Conservation (phyloP, 1,284 basidiomycete genomes). For the Leccinum solheimii region DNA sequence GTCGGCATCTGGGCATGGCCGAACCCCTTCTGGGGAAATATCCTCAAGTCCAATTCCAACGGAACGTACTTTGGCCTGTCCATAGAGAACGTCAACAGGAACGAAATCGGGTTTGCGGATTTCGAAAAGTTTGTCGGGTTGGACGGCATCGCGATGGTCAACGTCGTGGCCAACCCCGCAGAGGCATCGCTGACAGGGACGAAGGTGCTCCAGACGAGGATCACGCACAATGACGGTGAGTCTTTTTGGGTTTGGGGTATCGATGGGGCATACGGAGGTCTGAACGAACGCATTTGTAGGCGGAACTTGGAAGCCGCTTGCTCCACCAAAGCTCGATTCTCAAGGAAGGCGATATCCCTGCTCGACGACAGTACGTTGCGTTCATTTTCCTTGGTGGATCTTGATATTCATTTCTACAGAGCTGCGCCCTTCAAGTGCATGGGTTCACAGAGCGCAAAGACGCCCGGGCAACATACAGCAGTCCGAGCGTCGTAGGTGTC, state of each 20-base stretch:
- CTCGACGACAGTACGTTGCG: conserved; percentile 52
- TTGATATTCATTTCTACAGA: conserved; percentile 42
- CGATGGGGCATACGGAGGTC: neutral
- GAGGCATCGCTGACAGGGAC: conserved; percentile 72
- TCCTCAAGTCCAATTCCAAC: conserved; percentile 97
- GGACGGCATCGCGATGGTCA: conserved; percentile 94
- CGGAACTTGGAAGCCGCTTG: conserved; percentile 84
- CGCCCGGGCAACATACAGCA: conserved; percentile 88
- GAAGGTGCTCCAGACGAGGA: conserved; percentile 83
- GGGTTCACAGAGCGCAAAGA: conserved; percentile 94
- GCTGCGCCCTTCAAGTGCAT: conserved; percentile 88
- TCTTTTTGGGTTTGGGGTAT: neutral
- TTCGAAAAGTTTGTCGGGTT: conserved; percentile 98
- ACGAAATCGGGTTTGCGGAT: conserved; percentile 87
- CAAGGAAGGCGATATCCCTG: conserved; percentile 78
- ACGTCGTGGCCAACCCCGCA: conserved; percentile 82
- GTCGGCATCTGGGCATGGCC: conserved; percentile 31
- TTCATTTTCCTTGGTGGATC: neutral
- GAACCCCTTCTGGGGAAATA: conserved; percentile 82
- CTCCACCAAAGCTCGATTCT: conserved; percentile 78
- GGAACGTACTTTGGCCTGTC: conserved; percentile 95
- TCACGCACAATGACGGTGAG: conserved; percentile 95
- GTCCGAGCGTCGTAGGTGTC: conserved; percentile 87
- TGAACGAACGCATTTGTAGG: conserved; percentile 43
- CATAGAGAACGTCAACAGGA: conserved; percentile 86